A percentile compares a stretch with the other conserved stretches of the same genome.
These are phyloP conservation scores for Venturia oleaginea DNA, from an alignment of 2,329 filamentous ascomycete species.

Conservation along the genomic window DNA sequence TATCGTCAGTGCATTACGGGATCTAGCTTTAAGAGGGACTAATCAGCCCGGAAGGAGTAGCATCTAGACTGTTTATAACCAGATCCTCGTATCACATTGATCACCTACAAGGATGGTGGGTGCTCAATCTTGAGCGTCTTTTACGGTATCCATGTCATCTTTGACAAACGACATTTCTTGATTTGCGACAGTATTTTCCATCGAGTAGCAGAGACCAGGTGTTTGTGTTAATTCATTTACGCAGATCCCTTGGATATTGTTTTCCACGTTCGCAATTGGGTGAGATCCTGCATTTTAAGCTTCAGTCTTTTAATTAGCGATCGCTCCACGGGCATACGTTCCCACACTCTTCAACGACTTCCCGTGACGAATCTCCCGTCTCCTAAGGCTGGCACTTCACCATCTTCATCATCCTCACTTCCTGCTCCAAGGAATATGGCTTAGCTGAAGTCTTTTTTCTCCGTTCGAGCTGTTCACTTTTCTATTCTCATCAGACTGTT, in stretches of 20 bases:
- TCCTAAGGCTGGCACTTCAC: neutral
- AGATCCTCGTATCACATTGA: no score
- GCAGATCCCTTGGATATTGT: neutral
- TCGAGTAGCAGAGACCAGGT: neutral
- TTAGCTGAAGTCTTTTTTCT: neutral
- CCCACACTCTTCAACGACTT: neutral
- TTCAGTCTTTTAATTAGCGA: neutral
- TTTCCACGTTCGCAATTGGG: neutral
- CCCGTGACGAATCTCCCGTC: neutral
- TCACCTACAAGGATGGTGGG: no score
- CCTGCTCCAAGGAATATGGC: neutral
- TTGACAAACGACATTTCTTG: neutral
- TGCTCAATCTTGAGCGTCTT: no score
- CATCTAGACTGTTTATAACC: no score
- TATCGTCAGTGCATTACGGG: no score
- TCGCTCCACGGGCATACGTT: neutral
- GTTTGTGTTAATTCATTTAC: neutral
- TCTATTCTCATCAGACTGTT: neutral
- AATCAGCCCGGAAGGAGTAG: no score
- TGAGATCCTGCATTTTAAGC: neutral
- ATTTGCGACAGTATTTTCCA: neutral
- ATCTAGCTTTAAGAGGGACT: no score
- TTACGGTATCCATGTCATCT: neutral
- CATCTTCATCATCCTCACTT: neutral
- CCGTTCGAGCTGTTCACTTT: neutral